Conservation (phyloP, 768 basidiomycete species). For the Lactarius indigo region DNA sequence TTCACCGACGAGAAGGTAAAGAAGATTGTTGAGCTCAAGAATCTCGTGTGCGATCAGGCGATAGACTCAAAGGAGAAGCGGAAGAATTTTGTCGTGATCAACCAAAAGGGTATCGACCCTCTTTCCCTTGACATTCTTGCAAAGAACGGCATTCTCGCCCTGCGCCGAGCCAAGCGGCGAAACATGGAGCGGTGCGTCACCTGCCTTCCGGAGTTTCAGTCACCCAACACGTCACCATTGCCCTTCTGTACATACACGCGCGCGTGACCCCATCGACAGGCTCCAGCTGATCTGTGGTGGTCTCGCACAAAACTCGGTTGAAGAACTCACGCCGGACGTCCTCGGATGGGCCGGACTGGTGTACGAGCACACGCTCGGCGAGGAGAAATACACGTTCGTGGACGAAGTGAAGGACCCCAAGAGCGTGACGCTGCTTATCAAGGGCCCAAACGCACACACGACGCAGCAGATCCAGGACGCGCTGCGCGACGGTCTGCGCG, state of each 20-base stretch:
- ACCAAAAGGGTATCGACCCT: conserved; percentile 99
- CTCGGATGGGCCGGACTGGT: conserved; percentile 98
- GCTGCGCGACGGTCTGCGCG: conserved; percentile 92
- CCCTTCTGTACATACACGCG: not conserved
- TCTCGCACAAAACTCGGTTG: conserved; percentile 94
- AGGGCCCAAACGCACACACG: conserved; percentile 96
- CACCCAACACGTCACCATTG: not conserved
- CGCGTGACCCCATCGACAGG: conserved; percentile 38
- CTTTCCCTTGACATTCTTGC: conserved; percentile 92
- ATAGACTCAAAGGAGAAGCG: conserved; percentile 76
- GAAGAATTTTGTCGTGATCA: conserved; percentile 91
- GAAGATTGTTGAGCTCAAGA: conserved; percentile 97
- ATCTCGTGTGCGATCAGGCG: conserved; percentile 91
- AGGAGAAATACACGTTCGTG: conserved; percentile 97
- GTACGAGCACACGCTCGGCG: conserved; percentile 97
- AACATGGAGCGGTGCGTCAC: conserved; percentile 91
- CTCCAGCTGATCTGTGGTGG: conserved; percentile 94
- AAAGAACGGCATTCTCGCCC: conserved; percentile 93
- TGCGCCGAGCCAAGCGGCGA: conserved; percentile 92
- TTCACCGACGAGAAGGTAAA: conserved; percentile 92
- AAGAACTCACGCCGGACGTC: conserved; percentile 86
- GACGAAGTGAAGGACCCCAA: conserved; percentile 96
- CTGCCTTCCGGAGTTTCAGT: conserved; percentile 11
- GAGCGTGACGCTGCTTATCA: conserved; percentile 93
- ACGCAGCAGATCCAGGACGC: conserved; percentile 97